phyloP scores from a whole-genome alignment of 768 basidiomycete species.

The Mycena albidolilacea region DNA sequence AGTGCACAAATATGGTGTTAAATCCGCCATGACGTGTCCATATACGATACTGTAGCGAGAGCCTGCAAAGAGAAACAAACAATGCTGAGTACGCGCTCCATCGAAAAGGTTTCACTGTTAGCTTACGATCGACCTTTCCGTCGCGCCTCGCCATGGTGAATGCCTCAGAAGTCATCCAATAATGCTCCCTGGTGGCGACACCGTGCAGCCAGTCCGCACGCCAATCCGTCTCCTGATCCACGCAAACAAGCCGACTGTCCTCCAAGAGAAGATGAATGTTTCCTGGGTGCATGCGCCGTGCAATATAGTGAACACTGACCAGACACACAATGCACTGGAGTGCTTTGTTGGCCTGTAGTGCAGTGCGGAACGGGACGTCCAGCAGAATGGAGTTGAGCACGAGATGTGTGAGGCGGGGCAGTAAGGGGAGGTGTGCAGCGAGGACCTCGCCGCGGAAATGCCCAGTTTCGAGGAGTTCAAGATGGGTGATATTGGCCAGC shows the following conservation, averaged over 20 bases:
- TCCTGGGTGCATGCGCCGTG: too few species aligned
- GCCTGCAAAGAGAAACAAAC: not conserved
- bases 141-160: constrained; percentile 1
- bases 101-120: too few species aligned
- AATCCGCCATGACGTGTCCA: not conserved
- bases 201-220: not conserved
- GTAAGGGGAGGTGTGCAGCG: not conserved
- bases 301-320: not conserved
- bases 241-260: not conserved
- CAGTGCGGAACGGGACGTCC: not conserved
- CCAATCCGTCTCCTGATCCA: not conserved
- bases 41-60: not conserved
- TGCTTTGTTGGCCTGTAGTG: not conserved
- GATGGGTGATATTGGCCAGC: not conserved
- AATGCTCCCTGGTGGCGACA: not conserved
- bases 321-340: not conserved
- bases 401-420: not conserved
- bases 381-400: not conserved
- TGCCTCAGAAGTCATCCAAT: not conserved
- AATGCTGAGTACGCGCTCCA: not conserved
- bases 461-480: not conserved
- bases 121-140: too few species aligned
- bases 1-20: not conserved
- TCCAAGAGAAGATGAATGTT: too few species aligned
- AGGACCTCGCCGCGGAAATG: not conserved